These are phyloP conservation scores for Paraconiothyrium sp. DNA, from an alignment of 2,329 filamentous ascomycete species.

Conservation along the genomic window DNA sequence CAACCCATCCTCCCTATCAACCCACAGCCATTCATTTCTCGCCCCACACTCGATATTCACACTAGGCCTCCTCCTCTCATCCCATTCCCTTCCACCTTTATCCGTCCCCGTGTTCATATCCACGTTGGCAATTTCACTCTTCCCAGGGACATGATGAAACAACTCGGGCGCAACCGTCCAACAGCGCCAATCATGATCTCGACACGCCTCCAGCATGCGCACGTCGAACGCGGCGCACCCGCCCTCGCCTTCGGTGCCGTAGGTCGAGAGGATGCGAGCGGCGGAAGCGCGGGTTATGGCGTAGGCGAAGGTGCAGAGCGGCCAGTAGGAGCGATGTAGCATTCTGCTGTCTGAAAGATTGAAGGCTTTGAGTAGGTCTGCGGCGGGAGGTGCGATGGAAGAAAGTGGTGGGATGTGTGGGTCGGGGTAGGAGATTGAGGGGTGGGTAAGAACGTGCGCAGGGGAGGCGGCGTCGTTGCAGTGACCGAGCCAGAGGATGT, in stretches of 20 bases:
- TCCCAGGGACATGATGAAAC: slow-evolving; percentile 50
- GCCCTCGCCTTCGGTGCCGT: slow-evolving; percentile 27
- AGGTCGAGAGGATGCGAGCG: slow-evolving; percentile 35
- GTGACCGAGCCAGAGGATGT: slow-evolving; percentile 49
- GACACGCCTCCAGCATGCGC: slow-evolving; percentile 50
- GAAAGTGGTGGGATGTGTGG: slow-evolving; percentile 36
- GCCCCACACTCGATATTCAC: slow-evolving; percentile 18
- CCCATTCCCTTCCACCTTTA: background rate
- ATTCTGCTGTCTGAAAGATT: slow-evolving; percentile 5
- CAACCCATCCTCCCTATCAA: slow-evolving; percentile 8
- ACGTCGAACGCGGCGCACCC: slow-evolving; percentile 50
- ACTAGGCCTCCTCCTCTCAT: background rate
- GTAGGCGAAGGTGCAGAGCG: slow-evolving; percentile 22
- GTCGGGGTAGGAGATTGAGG: slow-evolving; percentile 40
- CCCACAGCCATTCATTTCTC: slow-evolving; percentile 12
- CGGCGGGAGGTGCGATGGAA: slow-evolving; percentile 31
- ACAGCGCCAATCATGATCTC: slow-evolving; percentile 47
- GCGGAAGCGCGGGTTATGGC: slow-evolving; percentile 36
- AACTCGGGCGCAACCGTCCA: slow-evolving; percentile 51
- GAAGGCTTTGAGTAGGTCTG: slow-evolving; percentile 11
- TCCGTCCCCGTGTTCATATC: slow-evolving; percentile 15
- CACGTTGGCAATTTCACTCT: slow-evolving; percentile 41
- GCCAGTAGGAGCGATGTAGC: slow-evolving; percentile 16
- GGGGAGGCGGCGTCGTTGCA: slow-evolving; percentile 31
- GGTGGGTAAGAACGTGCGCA: slow-evolving; percentile 18